Evolutionary conservation across 1,139 yeast genomes (phyloP), one percentile per base, ranked within the genome.

Genomic region (Blastobotrys persicus): DNA sequence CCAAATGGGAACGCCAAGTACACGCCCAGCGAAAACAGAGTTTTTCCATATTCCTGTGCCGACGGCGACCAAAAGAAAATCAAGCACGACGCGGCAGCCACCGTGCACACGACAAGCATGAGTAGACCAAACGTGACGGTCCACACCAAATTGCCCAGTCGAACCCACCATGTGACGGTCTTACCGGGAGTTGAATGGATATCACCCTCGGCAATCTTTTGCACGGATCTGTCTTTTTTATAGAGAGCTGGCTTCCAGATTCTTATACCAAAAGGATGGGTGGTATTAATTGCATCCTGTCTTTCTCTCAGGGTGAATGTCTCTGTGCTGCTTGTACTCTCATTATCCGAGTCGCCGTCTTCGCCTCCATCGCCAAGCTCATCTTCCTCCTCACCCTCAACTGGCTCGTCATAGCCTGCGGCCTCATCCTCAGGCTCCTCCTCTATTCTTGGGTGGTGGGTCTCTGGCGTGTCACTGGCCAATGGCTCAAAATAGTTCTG

Each of bases 221-320:
- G 95, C 33, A 92, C 98, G 1, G 97, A 88, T 60, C 99, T 81
- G 54, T 80, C 79, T 67, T 92, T 92, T 65, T 94, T 92, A 69
- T 92, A 92, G 52, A 92, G 75, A 1, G 98, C 96, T 1, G 98
- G 98, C 64, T 92, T 92, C 98, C 98, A 92, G 59, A 92, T 88
- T 66, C 96, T 85, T 47, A 92, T 89, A 76, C 98, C 98, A 64
- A 92, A 92, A 0, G 98, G 98, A 71, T 94, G 98, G 1, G 98
- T 89, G 48, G 88, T 83, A 63, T 92, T 92, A 65, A 92, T 94
- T 2, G 98, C 98, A 58, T 88, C 89, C 68, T 92, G 98, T 57
- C 98, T 81, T 59, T 91, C 96, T 53, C 92, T 76, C 52, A 92
- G 75, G n/a, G 96, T 92, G 61, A 87, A 83, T 1, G 95, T 85